phyloP scores from a whole-genome alignment of 2,329 filamentous ascomycete species.

The Apiospora malaysiana region DNA sequence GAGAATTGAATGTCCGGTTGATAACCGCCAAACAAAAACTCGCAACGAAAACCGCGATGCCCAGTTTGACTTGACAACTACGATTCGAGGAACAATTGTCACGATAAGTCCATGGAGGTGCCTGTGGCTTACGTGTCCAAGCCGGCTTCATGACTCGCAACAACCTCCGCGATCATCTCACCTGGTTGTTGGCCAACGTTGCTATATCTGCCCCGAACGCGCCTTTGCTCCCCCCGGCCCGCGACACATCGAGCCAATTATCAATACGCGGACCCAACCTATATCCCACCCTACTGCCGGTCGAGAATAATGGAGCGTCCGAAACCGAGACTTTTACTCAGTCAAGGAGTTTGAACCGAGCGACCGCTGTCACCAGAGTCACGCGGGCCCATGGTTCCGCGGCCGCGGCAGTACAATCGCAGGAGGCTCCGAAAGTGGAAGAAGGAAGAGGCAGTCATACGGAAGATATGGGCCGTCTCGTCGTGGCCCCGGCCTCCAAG shows the following conservation, averaged over 20 bases:
- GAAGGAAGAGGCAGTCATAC: constrained; percentile 30
- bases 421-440: constrained; percentile 28
- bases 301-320: background rate
- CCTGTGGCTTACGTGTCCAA: constrained; percentile 43
- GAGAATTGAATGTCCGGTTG: constrained; percentile 6
- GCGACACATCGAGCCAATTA: constrained; percentile 33
- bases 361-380: constrained; percentile 25
- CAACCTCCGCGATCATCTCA: constrained; percentile 62
- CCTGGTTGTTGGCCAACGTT: constrained; percentile 61
- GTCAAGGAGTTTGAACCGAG: constrained; percentile 26
- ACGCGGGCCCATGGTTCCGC: constrained; percentile 33
- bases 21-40: background rate
- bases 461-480: constrained; percentile 51
- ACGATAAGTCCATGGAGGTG: constrained; percentile 38
- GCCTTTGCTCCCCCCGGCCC: constrained; percentile 43
- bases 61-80: constrained; percentile 23
- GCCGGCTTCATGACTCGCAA: constrained; percentile 66
- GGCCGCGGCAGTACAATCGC: constrained; percentile 28
- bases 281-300: constrained; percentile 21
- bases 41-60: background rate
- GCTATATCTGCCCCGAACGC: constrained; percentile 46
- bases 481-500: constrained; percentile 50
- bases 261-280: constrained; percentile 32
- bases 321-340: background rate
- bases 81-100: background rate